Evolutionary conservation across 2,329 filamentous ascomycete genomes (phyloP), one percentile per base, ranked within the genome.

Genomic region (Coleophoma crateriformis): DNA sequence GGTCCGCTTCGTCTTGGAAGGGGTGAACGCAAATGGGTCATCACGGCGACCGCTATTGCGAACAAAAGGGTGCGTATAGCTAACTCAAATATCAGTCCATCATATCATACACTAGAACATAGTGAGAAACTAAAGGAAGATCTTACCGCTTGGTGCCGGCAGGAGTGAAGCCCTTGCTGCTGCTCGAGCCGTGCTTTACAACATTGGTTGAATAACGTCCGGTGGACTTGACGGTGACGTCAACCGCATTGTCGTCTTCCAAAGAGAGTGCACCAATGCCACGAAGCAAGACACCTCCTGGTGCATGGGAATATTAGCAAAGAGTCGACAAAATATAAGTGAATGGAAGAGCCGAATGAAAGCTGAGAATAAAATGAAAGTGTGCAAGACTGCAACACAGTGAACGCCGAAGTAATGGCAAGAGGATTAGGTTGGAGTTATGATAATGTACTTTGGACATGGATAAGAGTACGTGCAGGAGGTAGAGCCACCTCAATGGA

Each of bases 1-100:
- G 38, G 60, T 61, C 33, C 49, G 52, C 39, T 62, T 41, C 58
- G 10, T 38, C 42, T 39, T 52, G 54, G 43, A 33, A 39, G 22
- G 44, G 45, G 19, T 41, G 27, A 10, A 27, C 13, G 17, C 40
- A 52, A 58, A 60, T 8, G 56, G 50, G 37, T 64, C 61, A 46
- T 62, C 61, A 46, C 40, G 40, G 45, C 35, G 35, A 39, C 50
- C 42, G 39, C 58, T 54, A 46, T 56, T 59, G 38, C 58, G 55
- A 45, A 61, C 56, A 41, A 64, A 64, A 15, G 61, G 59, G 35
- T 60, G 57, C 6, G 58, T 58, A 44, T 61, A 62, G 27, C 61
- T 62, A 27, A 13, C 32, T 4, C 17, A 39, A 19, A n/a, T 17
- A 20, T 58, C n/a, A 55, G 51, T 20, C 19, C 19, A 19, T 19